Base-by-base conservation (phyloP, 176 grass and related monocot genomes). In the Tuctoria greenei region DNA sequence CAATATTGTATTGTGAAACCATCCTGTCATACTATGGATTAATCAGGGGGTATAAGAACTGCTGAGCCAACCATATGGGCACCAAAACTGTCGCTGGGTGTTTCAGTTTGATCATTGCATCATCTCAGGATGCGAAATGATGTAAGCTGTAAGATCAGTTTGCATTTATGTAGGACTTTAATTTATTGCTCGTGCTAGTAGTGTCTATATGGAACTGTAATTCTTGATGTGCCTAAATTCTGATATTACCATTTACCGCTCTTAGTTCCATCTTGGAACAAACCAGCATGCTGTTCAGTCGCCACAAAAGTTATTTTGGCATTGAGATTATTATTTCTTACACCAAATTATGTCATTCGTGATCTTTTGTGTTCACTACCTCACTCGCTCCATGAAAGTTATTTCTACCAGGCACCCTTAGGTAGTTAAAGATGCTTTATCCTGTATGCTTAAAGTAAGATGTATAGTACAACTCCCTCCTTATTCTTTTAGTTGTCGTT, bases 141-240 rank as follows among this genome's bases (percentile, higher is more conserved):
- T 88, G 76, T 80, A 84, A 88, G 81, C 86, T 80, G 86, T 88
- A 88, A 76, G 64, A 88, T 84, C 79, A 80, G 71, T 80, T 63
- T 64, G 61, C 61, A 40, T 65, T 77, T 77, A 46, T 81, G 65
- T 75, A 81, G 59, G 71, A 35, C 2, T 71, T 79, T 71, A 49
- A 59, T 24, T 80, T 80, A 26, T 79, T 70, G 64, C 58, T 80
- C 58, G 76, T 64, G 57, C 71, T 80, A 73, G 81, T 80, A 66
- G 81, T 71, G 66, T 80, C 76, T 84, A n/a, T 66, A 61, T 66
- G 72, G 50, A 82, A 78, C 73, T 67, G 66, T 82, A 82, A 87
- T 86, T 86, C 78, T 82, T 86, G 72, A 83, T 88, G 64, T 79
- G 81, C 72, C 81, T 76, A 84, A 83, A 84, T 88, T 34, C 64